Percentiles rank a stretch among this genome's conserved stretches.
These are phyloP conservation scores for Ottelia alismoides DNA, from an alignment of 106 monocot species.

Conservation along the genomic window DNA sequence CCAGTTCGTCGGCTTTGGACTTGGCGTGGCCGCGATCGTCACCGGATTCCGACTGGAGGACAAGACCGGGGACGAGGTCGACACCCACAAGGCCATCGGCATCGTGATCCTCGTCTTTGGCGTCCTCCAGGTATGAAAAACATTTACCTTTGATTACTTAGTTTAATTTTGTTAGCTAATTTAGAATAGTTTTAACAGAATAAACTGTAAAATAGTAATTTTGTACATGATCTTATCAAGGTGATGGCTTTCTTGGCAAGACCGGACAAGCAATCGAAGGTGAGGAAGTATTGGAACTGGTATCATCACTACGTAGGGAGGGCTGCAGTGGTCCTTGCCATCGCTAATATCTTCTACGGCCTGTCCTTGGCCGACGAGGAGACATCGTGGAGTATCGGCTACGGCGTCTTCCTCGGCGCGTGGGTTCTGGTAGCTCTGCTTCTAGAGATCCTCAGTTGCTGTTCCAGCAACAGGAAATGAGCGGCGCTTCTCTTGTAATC, in stretches of 20 bases:
- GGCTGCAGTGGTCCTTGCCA: slow-evolving; percentile 10
- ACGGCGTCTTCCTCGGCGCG: slow-evolving; percentile 25
- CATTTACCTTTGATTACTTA: no score
- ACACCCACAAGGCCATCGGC: slow-evolving; percentile 36
- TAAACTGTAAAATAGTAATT: no score
- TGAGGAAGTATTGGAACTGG: slow-evolving; percentile 55
- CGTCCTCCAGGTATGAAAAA: slow-evolving; percentile 12
- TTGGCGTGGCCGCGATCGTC: slow-evolving; percentile 26
- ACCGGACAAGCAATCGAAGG: slow-evolving; percentile 29
- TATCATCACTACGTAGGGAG: slow-evolving; percentile 41
- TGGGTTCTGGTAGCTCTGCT: slow-evolving; percentile 14
- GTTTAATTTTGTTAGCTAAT: no score
- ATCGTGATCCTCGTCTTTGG: slow-evolving; percentile 14
- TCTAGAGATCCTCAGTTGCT: slow-evolving; percentile 14
- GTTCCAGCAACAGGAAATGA: neutral
- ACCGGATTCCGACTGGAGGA: slow-evolving; percentile 41
- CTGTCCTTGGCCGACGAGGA: slow-evolving; percentile 21
- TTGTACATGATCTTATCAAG: no score
- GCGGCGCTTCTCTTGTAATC: no score
- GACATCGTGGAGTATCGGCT: slow-evolving; percentile 11
- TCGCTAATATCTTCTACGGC: slow-evolving; percentile 38
- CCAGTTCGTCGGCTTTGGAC: slow-evolving; percentile 39
- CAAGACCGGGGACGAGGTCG: slow-evolving; percentile 4
- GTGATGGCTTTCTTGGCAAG: slow-evolving; percentile 30
- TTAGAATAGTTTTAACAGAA: no score